phyloP scores from a whole-genome alignment of 2,329 filamentous ascomycete genomes.

The Didymella sp. region DNA sequence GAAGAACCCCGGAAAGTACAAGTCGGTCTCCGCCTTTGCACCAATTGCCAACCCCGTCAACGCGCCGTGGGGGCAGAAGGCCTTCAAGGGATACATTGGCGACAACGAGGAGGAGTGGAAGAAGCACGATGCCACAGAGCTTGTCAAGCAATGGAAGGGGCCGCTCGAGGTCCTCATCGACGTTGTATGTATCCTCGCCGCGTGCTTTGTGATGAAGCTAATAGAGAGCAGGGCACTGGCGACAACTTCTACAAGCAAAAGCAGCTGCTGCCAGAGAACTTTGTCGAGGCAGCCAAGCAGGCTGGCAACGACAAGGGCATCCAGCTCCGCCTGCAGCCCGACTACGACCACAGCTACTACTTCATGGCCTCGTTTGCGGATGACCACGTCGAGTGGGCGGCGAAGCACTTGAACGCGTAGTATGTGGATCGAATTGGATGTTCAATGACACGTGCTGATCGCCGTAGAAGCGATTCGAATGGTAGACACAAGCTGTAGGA shows the following conservation, averaged over 20 bases:
- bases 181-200: constrained; percentile 65
- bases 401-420: constrained; percentile 76
- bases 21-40: constrained; percentile 86
- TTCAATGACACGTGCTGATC: constrained; percentile 32
- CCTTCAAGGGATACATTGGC: constrained; percentile 89
- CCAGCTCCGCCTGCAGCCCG: constrained; percentile 82
- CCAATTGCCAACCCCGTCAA: constrained; percentile 86
- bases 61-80: constrained; percentile 95
- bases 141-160: constrained; percentile 77
- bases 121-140: constrained; percentile 89
- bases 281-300: constrained; percentile 78
- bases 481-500: constrained; percentile 37
- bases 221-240: constrained; percentile 72
- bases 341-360: constrained; percentile 97
- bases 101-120: constrained; percentile 77
- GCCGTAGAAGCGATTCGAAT: constrained; percentile 43
- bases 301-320: constrained; percentile 74
- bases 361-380: constrained; percentile 91
- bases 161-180: constrained; percentile 83
- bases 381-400: constrained; percentile 90
- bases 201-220: background rate
- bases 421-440: constrained; percentile 33
- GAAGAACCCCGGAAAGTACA: constrained; percentile 89
- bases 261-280: constrained; percentile 93
- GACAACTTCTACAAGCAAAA: constrained; percentile 97